Conservation (phyloP, 2,329 filamentous ascomycete genomes). For the Ceratocystis albifundus region DNA sequence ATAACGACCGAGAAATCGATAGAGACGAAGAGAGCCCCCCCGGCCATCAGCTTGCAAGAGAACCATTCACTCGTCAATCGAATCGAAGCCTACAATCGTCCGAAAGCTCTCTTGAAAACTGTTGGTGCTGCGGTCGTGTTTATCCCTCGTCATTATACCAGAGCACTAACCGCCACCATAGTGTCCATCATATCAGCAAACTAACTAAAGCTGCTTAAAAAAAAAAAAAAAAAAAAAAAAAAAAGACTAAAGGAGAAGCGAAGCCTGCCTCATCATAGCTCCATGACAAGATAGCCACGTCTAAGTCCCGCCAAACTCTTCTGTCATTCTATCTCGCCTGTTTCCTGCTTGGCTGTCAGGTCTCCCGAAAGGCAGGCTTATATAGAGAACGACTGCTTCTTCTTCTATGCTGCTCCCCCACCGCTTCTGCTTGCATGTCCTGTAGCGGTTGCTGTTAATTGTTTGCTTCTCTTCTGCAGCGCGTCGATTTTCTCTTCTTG, state of each 20-base stretch:
- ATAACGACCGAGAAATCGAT: not conserved
- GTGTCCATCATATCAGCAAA: no score
- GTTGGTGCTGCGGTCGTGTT: no score
- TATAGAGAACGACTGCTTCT: no score
- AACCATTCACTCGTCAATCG: not conserved
- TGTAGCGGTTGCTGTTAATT: constrained; percentile 6
- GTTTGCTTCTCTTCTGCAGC: not conserved
- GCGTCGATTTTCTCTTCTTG: not conserved
- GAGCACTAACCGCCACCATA: no score
- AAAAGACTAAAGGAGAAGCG: no score
- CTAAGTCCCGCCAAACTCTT: not conserved
- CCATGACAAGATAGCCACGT: not conserved
- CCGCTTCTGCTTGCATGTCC: not conserved
- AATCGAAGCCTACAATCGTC: not conserved
- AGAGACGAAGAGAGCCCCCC: not conserved
- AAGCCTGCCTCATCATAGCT: not conserved
- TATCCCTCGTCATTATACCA: no score
- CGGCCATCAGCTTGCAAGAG: not conserved
- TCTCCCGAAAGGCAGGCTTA: not conserved
- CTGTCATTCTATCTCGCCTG: not conserved
- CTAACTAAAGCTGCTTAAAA: no score
- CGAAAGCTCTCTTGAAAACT: not conserved
- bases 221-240: no score
- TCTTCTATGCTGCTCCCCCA: not conserved
- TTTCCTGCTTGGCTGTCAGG: not conserved